Percentiles rank a stretch among this genome's conserved stretches.
phyloP scores from a whole-genome alignment of 78 protist species.

The Capsaspora owczarzaki region DNA sequence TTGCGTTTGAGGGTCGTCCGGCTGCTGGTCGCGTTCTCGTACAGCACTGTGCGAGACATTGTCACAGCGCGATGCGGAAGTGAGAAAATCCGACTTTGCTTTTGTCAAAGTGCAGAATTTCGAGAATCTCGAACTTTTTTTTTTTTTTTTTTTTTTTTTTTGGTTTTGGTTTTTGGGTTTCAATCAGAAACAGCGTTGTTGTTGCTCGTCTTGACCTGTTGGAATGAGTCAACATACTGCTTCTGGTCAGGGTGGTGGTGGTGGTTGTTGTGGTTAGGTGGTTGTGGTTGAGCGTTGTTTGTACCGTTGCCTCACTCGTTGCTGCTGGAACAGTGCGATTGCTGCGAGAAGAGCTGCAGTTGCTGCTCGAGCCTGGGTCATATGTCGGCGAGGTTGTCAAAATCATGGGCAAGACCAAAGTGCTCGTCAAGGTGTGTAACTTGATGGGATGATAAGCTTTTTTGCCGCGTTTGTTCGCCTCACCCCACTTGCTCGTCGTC shows the following conservation, averaged over 20 bases:
- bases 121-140: background rate
- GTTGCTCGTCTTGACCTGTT: too few relatives aligned
- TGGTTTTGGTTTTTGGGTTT: background rate
- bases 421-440: conserved; percentile 80
- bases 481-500: background rate
- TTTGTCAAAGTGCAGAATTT: background rate
- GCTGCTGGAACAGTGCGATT: conserved; percentile 64
- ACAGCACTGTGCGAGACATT: background rate
- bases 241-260: background rate
- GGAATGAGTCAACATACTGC: too few relatives aligned
- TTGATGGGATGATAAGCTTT: background rate
- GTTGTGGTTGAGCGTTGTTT: background rate
- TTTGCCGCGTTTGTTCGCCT: background rate
- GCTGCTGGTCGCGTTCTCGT: background rate
- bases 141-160: background rate
- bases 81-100: background rate
- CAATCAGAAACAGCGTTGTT: background rate
- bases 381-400: conserved; percentile 97
- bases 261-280: background rate
- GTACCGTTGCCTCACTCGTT: background rate
- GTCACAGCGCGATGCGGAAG: background rate
- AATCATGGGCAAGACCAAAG: conserved; percentile 87
- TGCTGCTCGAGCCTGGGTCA: conserved; percentile 88
- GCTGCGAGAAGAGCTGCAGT: conserved; percentile 88
- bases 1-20: background rate